Evolutionary conservation across 805 yeast genomes (phyloP), one percentile per base, ranked within the genome.

Genomic region (Sungouiozyma ichnusensis): DNA sequence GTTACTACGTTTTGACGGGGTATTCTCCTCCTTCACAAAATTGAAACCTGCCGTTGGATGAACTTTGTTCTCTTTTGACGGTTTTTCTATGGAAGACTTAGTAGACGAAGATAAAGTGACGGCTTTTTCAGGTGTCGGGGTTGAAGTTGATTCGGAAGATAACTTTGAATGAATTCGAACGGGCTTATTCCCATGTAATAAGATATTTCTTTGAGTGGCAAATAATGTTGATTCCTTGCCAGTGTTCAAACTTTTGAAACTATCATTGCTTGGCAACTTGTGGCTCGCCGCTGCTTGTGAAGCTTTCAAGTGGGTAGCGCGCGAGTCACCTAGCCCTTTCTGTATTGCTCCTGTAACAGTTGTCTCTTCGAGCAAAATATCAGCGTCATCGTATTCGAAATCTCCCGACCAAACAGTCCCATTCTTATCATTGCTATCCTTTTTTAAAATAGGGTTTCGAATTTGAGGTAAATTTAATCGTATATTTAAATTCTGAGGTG

Each of bases 21-120:
- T 53, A 11, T 51, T 54, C 16, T 41, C 43, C 15, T 47, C 40
- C 32, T 54, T 58, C 8, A 59, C 40, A 36, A 61, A 61, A 43
- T 61, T 62, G 35, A 61, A 61, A 2, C 62, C 64, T 2, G 50
- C 44, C 3, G 63, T 56, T 13, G 65, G 65, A 14, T 44, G 20
- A 7, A 57, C 39, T 14, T 44, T 40, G 37, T 47, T 44, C 19
- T 40, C 24, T 24, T 31, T 33, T 13, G 37, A 17, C 16, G 9
- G 14, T 2, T 31, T 4, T 9, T 29, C 40, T 7, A 31, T 27
- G 6, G 33, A n/a, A 16, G 29, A 27, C 11, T 36, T 35, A 16
- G 29, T 15, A 15, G 38, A 9, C 15, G 24, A 3, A 19, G 20
- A 17, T 6, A 16, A 20, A 17, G 42, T 13, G 4, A 8, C 16